These are phyloP conservation scores for Ogataea populi-albae DNA, from an alignment of 805 yeast genomes.

Conservation along the genomic window DNA sequence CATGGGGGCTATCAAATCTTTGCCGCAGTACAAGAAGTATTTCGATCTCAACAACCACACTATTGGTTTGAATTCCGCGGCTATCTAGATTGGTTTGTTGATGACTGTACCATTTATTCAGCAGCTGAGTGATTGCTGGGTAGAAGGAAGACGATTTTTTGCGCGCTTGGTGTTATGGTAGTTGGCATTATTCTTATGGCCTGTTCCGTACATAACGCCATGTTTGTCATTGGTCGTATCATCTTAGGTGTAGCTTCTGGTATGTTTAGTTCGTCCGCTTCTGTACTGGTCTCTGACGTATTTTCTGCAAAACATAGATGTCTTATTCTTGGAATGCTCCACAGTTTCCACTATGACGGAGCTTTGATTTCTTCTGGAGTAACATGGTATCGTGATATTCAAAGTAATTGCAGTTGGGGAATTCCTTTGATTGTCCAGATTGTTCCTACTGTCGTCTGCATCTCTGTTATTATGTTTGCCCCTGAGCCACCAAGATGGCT, in stretches of 20 bases:
- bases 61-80: conserved; percentile 13
- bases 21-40: conserved; percentile 14
- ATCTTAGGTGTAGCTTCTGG: conserved; percentile 45
- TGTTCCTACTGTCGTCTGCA: conserved; percentile 2
- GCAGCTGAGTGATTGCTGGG: conserved; percentile 35
- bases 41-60: conserved; percentile 9
- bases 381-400: conserved; percentile 36
- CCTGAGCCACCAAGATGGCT: conserved; percentile 43
- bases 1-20: conserved; percentile 9
- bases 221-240: conserved; percentile 42
- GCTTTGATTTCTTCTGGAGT: conserved; percentile 44
- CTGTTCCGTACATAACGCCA: conserved; percentile 22
- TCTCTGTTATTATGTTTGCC: conserved; percentile 15
- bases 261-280: conserved; percentile 41
- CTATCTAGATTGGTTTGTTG: conserved; percentile 28
- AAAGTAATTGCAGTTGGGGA: conserved; percentile 49
- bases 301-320: conserved; percentile 42
- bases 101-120: conserved; percentile 5
- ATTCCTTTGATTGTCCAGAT: conserved; percentile 48
- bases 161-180: conserved; percentile 51
- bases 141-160: conserved; percentile 51
- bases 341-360: conserved; percentile 43
- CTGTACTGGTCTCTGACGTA: conserved; percentile 46
- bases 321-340: conserved; percentile 40
- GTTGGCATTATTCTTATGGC: conserved; percentile 53